A percentile compares a stretch with the other conserved stretches of the same genome.
Evolutionary conservation across 768 basidiomycete species (phyloP).

Genomic region (Baorangia bicolor): DNA sequence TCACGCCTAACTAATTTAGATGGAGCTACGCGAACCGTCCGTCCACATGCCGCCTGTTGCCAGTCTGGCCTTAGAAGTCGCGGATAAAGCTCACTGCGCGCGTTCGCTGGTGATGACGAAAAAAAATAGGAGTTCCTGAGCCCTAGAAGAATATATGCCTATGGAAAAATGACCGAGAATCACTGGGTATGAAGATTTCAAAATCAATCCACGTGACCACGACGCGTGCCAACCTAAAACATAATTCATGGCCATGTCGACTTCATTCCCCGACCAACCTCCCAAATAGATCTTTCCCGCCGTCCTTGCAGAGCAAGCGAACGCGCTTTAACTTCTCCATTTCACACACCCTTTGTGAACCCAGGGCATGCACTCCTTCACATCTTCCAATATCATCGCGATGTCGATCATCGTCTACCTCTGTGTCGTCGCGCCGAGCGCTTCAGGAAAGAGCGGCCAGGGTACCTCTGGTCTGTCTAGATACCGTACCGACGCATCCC

Average conservation of each 20-base stretch:
- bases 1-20: too few relatives aligned
- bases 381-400: slow-evolving; percentile 9
- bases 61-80: too few relatives aligned
- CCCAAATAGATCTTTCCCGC: background rate
- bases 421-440: slow-evolving; percentile 2
- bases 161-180: too few relatives aligned
- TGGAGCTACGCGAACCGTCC: too few relatives aligned
- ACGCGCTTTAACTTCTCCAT: background rate
- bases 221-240: slow-evolving; percentile 2
- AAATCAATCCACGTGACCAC: slow-evolving; percentile 26
- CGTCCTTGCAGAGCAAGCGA: slow-evolving; percentile 18
- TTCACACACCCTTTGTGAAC: background rate
- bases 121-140: too few relatives aligned
- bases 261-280: background rate
- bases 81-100: too few relatives aligned
- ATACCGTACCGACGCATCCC: background rate
- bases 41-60: too few relatives aligned
- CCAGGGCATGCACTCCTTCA: slow-evolving; percentile 8
- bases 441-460: background rate
- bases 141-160: too few relatives aligned
- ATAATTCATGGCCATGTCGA: background rate
- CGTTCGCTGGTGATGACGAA: too few relatives aligned
- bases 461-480: background rate
- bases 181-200: too few relatives aligned
- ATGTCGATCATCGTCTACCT: slow-evolving; percentile 14